A percentile compares a stretch with the other conserved stretches of the same genome.
phyloP scores from a whole-genome alignment of 1,284 basidiomycete genomes.

The Naganishia sp. region DNA sequence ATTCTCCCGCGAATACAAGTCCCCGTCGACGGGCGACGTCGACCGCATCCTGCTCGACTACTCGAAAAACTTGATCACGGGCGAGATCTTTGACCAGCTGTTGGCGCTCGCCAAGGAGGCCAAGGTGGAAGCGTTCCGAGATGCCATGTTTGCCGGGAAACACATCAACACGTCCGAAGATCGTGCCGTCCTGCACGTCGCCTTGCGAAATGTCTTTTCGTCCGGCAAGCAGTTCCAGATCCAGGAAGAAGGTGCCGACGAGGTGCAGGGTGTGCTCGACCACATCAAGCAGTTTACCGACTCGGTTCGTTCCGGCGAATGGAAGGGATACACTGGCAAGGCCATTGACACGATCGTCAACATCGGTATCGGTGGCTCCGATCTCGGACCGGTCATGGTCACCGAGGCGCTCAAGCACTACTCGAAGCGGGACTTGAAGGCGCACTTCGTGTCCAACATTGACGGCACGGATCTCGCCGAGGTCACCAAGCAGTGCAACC shows the following conservation, averaged over 20 bases:
- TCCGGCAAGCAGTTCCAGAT: conserved; percentile 64
- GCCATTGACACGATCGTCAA: conserved; percentile 92
- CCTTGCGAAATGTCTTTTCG: conserved; percentile 80
- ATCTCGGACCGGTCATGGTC: conserved; percentile 98
- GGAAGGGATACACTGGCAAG: conserved; percentile 98
- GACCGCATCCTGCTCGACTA: conserved; percentile 89
- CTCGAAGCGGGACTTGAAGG: conserved; percentile 81
- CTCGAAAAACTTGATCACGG: conserved; percentile 93
- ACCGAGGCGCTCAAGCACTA: conserved; percentile 95
- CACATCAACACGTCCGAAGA: conserved; percentile 99
- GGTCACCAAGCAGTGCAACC: conserved; percentile 76
- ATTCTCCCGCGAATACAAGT: conserved; percentile 77
- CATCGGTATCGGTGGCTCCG: conserved; percentile 97
- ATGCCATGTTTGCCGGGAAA: conserved; percentile 91
- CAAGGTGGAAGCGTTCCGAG: conserved; percentile 76
- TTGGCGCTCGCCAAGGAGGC: conserved; percentile 83
- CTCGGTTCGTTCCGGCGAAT: conserved; percentile 76
- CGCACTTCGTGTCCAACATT: conserved; percentile 95
- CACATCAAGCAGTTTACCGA: conserved; percentile 93
- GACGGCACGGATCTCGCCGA: conserved; percentile 97
- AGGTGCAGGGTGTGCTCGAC: conserved; percentile 78
- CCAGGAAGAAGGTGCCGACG: conserved; percentile 75
- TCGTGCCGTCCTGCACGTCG: conserved; percentile 92
- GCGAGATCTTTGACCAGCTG: conserved; percentile 75
- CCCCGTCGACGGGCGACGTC: conserved; percentile 63